Evolutionary conservation across 2,329 filamentous ascomycete species (phyloP).

Genomic region (Penicillium oxalicum): DNA sequence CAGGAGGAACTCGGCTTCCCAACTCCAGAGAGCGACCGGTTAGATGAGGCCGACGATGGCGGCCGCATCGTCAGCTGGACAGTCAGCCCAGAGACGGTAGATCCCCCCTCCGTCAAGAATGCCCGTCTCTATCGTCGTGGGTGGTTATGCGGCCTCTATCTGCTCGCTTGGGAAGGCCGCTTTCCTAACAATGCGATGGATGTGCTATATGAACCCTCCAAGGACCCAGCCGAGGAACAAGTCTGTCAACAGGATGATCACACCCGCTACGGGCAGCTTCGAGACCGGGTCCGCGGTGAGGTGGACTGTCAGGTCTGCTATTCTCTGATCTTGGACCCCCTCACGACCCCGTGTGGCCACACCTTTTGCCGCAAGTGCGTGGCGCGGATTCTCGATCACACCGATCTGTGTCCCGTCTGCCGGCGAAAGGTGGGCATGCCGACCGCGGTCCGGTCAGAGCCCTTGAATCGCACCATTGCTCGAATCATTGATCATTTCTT

Average conservation of each 20-base stretch:
- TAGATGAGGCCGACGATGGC: constrained; percentile 22
- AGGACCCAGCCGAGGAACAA: constrained; percentile 14
- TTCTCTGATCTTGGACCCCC: constrained; percentile 69
- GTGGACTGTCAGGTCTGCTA: constrained; percentile 89
- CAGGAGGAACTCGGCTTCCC: constrained; percentile 28
- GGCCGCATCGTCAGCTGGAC: constrained; percentile 29
- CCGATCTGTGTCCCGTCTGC: constrained; percentile 73
- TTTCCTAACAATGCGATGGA: constrained; percentile 52
- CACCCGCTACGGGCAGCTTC: constrained; percentile 49
- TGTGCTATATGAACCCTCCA: constrained; percentile 43
- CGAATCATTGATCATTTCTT: constrained; percentile 64
- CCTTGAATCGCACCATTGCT: constrained; percentile 58
- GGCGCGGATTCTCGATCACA: constrained; percentile 68
- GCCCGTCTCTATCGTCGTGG: constrained; percentile 9
- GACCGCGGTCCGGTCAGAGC: constrained; percentile 45
- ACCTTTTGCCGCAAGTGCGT: constrained; percentile 82
- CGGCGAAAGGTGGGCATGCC: constrained; percentile 57
- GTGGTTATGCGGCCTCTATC: constrained; percentile 59
- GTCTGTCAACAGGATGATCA: constrained; percentile 7
- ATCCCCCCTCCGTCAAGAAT: constrained; percentile 2
- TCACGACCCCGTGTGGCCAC: constrained; percentile 82
- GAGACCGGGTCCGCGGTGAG: constrained; percentile 59
- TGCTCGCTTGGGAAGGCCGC: constrained; percentile 56
- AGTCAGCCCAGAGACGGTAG: constrained; percentile 10
- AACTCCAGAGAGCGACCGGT: constrained; percentile 4